These are phyloP conservation scores for Fragaria ananassa DNA, from an alignment of 306 rosid species.

Conservation along the genomic window DNA sequence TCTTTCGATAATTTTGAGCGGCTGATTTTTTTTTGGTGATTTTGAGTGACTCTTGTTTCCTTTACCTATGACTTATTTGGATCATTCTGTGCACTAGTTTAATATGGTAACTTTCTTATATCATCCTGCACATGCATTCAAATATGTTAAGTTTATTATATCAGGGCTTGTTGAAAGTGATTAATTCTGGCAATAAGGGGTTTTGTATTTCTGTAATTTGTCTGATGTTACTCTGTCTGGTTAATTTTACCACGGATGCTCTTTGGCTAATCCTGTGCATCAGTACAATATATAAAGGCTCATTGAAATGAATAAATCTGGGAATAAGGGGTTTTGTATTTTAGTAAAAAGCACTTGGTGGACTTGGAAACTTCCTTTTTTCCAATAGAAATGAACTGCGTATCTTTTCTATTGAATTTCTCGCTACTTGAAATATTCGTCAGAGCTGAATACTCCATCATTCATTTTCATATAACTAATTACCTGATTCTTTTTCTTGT, in stretches of 20 bases:
- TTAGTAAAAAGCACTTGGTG: not conserved
- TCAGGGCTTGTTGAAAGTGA: not conserved
- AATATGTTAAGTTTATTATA: not conserved
- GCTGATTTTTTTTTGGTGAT: conserved; percentile 14
- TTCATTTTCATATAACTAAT: conserved; percentile 2
- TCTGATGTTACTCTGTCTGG: not conserved
- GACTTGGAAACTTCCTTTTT: no score
- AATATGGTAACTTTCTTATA: not conserved
- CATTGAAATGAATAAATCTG: not conserved
- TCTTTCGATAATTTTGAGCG: conserved; percentile 8
- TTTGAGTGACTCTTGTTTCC: not conserved
- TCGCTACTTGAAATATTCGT: not conserved
- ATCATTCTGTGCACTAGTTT: not conserved
- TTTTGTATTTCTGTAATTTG: not conserved
- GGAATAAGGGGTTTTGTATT: not conserved
- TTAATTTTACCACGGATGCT: not conserved
- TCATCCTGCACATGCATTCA: not conserved
- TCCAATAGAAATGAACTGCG: no score
- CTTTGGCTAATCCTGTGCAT: not conserved
- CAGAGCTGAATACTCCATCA: conserved; percentile 19
- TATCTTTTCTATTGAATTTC: no score
- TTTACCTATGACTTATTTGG: not conserved
- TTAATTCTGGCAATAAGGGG: not conserved
- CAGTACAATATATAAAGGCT: not conserved
- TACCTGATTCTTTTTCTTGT: conserved; percentile 11